Evolutionary conservation across 176 grass and related monocot genomes (phyloP).

Genomic region (Melocanna baccifera): DNA sequence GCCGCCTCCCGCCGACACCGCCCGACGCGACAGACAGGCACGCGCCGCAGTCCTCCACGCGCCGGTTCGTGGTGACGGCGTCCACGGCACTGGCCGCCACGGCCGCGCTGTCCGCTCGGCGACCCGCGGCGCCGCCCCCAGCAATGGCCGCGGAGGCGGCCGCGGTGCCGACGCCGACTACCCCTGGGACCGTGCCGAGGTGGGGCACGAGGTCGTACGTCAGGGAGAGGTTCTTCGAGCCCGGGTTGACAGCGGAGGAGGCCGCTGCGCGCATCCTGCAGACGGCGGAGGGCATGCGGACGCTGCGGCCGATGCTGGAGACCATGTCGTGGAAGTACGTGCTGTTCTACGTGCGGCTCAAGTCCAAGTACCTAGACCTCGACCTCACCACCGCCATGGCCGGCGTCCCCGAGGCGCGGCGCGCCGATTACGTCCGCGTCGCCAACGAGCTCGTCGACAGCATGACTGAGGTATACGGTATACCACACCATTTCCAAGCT

Average conservation of each 20-base stretch:
- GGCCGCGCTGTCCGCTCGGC: slow-evolving; percentile 35
- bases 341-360: slow-evolving; percentile 80
- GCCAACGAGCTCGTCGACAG: slow-evolving; percentile 88
- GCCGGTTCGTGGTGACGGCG: slow-evolving; percentile 36
- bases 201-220: slow-evolving; percentile 87
- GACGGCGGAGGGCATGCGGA: slow-evolving; percentile 79
- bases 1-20: not conserved
- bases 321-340: slow-evolving; percentile 95
- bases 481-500: not conserved
- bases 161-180: not conserved
- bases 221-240: slow-evolving; percentile 76
- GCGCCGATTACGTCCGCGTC: slow-evolving; percentile 63
- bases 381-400: slow-evolving; percentile 85
- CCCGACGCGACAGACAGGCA: not conserved
- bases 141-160: slow-evolving; percentile 44
- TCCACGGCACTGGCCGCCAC: slow-evolving; percentile 39
- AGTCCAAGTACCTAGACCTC: slow-evolving; percentile 74
- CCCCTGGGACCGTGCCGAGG: slow-evolving; percentile 39
- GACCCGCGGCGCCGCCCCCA: slow-evolving; percentile 26
- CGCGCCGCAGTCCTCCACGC: slow-evolving; percentile 9
- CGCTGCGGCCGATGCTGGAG: slow-evolving; percentile 85
- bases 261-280: slow-evolving; percentile 80
- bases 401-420: slow-evolving; percentile 47
- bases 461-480: slow-evolving; percentile 73
- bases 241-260: slow-evolving; percentile 60